A percentile compares a stretch with the other conserved stretches of the same genome.
phyloP scores from a whole-genome alignment of 163 green algal genomes.

The Smithsoniella earleae region DNA sequence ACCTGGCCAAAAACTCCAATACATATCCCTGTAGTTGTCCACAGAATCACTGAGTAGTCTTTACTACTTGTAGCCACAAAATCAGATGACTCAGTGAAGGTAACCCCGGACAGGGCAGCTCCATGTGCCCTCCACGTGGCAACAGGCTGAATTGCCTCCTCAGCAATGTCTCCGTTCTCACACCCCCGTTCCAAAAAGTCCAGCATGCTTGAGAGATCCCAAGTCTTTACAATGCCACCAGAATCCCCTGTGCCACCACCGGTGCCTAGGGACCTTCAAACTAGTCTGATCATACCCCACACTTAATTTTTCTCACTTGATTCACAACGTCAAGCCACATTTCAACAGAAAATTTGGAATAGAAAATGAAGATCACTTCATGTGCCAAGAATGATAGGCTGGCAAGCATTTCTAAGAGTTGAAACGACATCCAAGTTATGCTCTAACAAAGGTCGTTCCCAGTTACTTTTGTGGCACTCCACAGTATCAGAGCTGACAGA shows the following conservation, averaged over 20 bases:
- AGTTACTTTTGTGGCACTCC: no score
- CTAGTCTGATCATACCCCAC: no score
- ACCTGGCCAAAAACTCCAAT: conserved; percentile 13
- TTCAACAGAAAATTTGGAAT: no score
- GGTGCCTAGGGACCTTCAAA: no score
- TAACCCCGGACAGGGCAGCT: not conserved
- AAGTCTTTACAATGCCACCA: conserved; percentile 1
- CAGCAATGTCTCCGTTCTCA: not conserved
- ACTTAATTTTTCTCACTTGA: no score
- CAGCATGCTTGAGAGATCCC: not conserved
- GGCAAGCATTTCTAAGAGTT: no score
- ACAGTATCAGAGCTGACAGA: no score
- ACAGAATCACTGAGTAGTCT: conserved; percentile 14
- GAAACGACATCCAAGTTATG: no score
- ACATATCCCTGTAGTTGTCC: not conserved
- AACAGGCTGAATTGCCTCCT: not conserved
- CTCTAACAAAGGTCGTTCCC: no score
- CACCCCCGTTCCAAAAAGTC: not conserved
- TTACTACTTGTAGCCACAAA: not conserved
- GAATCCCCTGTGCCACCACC: conserved; percentile 20
- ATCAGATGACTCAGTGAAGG: not conserved
- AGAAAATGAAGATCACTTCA: no score
- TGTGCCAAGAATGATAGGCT: no score
- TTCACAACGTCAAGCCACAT: no score
- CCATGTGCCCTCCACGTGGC: conserved; percentile 2